Conservation (phyloP, 495 filamentous ascomycete species). For the Aspergillus biplanus region DNA sequence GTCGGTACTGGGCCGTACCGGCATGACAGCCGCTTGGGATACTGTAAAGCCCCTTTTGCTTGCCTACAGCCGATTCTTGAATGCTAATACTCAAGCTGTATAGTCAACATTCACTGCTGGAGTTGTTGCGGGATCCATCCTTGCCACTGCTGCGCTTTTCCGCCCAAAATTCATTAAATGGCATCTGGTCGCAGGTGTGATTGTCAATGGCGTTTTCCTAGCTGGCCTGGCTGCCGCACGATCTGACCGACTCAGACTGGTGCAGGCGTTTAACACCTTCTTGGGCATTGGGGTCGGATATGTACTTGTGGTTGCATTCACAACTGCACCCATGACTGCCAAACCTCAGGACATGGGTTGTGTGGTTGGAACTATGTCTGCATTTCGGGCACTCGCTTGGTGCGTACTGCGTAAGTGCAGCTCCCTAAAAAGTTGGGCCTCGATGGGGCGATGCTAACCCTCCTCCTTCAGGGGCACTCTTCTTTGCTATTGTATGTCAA, state of each 20-base stretch:
- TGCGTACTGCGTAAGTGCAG: neutral
- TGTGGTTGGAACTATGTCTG: conserved; percentile 3
- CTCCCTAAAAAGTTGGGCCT: neutral
- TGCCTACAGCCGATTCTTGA: neutral
- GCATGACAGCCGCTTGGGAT: neutral
- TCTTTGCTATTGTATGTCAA: neutral
- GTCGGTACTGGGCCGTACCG: neutral
- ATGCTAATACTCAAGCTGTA: neutral
- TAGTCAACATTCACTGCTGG: neutral
- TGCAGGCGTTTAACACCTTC: neutral
- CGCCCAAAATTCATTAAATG: neutral
- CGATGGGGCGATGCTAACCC: neutral
- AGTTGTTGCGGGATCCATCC: neutral
- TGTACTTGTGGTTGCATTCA: neutral
- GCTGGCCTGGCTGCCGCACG: neutral
- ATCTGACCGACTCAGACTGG: neutral
- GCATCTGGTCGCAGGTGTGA: neutral
- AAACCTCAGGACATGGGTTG: conserved; percentile 4
- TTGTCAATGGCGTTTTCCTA: neutral
- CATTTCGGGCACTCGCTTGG: neutral
- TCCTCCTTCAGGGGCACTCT: neutral
- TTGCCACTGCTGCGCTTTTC: neutral
- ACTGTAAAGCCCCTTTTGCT: neutral
- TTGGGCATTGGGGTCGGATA: conserved; percentile 8
- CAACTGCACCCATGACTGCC: conserved; percentile 6